Percentiles rank a stretch among this genome's conserved stretches.
These are phyloP conservation scores for Stemphylium lycopersici DNA, from an alignment of 2,329 filamentous ascomycete genomes.

Conservation along the genomic window DNA sequence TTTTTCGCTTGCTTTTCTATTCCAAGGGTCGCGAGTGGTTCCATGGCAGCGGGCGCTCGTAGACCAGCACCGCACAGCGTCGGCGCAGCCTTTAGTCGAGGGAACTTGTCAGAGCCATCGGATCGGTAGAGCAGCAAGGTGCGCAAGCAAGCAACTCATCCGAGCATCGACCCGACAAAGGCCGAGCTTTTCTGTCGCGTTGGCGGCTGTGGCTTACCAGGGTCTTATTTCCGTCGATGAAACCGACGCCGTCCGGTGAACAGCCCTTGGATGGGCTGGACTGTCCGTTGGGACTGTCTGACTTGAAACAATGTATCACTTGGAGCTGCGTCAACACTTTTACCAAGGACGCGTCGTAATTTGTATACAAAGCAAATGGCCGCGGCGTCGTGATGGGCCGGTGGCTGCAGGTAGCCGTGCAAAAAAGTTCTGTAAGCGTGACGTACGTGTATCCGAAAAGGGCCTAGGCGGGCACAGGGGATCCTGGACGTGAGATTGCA, in stretches of 20 bases:
- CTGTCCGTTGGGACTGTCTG: neutral
- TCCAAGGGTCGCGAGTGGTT: neutral
- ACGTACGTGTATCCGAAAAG: conserved; percentile 14
- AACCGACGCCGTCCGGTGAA: conserved; percentile 21
- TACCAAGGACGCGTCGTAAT: neutral
- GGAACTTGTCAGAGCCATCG: conserved; percentile 18
- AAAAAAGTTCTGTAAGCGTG: conserved; percentile 25
- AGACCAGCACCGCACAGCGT: neutral
- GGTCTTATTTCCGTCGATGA: conserved; percentile 31
- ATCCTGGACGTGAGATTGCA: conserved; percentile 13
- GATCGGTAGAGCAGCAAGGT: conserved; percentile 16
- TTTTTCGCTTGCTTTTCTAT: neutral
- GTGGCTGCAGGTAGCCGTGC: neutral
- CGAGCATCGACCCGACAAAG: conserved; percentile 26
- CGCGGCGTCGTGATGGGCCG: neutral
- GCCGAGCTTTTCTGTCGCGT: conserved; percentile 22
- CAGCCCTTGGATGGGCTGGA: neutral
- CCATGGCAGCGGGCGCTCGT: conserved; percentile 14
- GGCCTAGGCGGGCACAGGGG: conserved; percentile 12
- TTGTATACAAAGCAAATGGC: neutral
- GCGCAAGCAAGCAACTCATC: conserved; percentile 25
- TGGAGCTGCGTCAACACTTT: no score
- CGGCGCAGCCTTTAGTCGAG: conserved; percentile 8
- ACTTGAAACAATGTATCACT: no score
- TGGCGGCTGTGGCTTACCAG: conserved; percentile 31